These are phyloP conservation scores for Flaveria brownii DNA, from an alignment of 129 eudicot species.

Conservation along the genomic window DNA sequence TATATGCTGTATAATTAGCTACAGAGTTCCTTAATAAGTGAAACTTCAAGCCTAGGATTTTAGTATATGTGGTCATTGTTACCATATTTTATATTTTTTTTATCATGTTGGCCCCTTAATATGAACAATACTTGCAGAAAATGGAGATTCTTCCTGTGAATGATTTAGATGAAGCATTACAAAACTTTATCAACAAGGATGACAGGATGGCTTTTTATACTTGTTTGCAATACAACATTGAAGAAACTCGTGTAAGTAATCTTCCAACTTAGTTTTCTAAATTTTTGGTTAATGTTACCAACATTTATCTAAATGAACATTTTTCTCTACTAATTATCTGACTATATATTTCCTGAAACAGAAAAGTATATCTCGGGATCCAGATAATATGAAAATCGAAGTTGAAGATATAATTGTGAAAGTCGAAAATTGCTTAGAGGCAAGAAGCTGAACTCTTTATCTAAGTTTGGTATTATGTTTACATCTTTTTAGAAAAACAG, in stretches of 20 bases:
- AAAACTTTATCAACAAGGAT: conserved; percentile 90
- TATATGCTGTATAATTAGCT: neutral
- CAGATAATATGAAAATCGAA: conserved; percentile 59
- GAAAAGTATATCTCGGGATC: conserved; percentile 74
- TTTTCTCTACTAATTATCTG: conserved; percentile 16
- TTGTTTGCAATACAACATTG: conserved; percentile 85
- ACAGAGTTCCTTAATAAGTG: neutral
- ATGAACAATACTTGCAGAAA: conserved; percentile 50
- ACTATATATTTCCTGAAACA: conserved; percentile 30
- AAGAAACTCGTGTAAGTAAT: conserved; percentile 90
- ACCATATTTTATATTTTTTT: neutral
- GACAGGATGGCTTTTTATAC: conserved; percentile 83
- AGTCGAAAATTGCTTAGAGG: conserved; percentile 92
- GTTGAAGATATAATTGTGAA: conserved; percentile 81
- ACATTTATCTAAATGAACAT: neutral
- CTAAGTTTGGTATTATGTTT: neutral
- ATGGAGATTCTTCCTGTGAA: conserved; percentile 98
- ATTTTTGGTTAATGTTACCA: neutral
- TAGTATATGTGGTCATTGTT: neutral
- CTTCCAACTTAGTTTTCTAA: neutral
- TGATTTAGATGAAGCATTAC: conserved; percentile 93
- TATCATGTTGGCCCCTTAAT: neutral
- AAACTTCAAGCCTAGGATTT: conserved; percentile 4
- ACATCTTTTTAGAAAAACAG: neutral
- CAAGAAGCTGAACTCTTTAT: conserved; percentile 41